Evolutionary conservation across 345 rosid species (phyloP).

Genomic region (Bruguiera parviflora): DNA sequence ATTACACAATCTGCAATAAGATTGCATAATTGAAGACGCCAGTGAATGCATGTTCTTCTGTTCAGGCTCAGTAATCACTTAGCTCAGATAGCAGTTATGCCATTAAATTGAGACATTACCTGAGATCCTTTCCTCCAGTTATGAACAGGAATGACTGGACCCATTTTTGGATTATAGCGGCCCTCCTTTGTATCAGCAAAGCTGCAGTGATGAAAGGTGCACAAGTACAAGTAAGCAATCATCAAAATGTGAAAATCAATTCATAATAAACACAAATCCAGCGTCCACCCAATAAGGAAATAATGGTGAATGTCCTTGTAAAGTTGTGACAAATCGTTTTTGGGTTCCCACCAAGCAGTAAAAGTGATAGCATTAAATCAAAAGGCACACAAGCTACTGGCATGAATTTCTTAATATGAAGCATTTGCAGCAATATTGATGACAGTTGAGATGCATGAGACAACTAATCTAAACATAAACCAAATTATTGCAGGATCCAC

Average conservation of each 20-base stretch:
- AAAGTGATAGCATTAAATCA: neutral
- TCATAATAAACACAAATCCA: neutral
- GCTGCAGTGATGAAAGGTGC: constrained; percentile 37
- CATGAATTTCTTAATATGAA: neutral
- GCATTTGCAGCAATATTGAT: neutral
- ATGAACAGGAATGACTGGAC: constrained; percentile 63
- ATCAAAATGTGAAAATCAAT: neutral
- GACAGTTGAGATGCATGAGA: neutral
- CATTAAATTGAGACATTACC: constrained; percentile 40
- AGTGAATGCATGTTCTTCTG: no score
- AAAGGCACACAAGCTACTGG: neutral
- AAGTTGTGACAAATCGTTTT: no score
- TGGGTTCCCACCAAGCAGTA: no score
- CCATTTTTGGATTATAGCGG: constrained; percentile 94
- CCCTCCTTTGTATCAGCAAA: constrained; percentile 96
- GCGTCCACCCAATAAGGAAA: neutral
- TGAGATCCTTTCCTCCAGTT: constrained; percentile 99
- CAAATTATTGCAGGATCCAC: neutral
- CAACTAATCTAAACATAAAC: neutral
- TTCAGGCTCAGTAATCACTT: neutral
- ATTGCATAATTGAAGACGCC: constrained; percentile 13
- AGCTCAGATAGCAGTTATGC: constrained; percentile 14
- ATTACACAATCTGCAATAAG: constrained; percentile 14
- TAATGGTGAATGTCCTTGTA: neutral
- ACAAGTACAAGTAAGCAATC: neutral